These are phyloP conservation scores for Suillus alpinus DNA, from an alignment of 768 basidiomycete genomes.

Conservation along the genomic window DNA sequence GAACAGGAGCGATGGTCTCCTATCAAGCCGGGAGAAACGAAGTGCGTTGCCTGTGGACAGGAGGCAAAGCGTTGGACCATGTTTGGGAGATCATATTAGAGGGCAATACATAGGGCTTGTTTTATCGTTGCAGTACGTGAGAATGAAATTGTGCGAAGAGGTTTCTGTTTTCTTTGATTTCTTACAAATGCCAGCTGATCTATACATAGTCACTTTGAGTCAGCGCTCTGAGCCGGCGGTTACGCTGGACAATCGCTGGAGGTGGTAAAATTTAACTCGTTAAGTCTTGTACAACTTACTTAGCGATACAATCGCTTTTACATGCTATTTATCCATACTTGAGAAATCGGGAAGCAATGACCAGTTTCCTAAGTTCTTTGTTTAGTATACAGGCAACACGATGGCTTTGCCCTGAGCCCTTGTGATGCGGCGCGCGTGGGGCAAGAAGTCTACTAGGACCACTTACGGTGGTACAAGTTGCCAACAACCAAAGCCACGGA, in stretches of 20 bases:
- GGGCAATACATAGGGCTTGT: neutral
- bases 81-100: constrained; percentile 87
- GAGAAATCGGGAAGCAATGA: neutral
- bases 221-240: neutral
- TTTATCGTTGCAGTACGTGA: neutral
- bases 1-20: constrained; percentile 81
- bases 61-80: constrained; percentile 95
- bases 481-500: neutral
- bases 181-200: neutral
- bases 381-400: too few species aligned
- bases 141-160: neutral
- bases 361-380: too few species aligned
- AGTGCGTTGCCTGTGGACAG: constrained; percentile 84
- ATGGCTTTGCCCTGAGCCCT: neutral
- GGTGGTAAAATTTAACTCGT: neutral
- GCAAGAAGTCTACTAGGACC: neutral
- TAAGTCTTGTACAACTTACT: neutral
- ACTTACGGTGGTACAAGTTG: neutral
- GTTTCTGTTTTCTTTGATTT: neutral
- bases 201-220: too few species aligned
- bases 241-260: neutral
- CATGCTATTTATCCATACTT: too few species aligned
- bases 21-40: constrained; percentile 82
- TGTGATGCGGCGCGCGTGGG: neutral
- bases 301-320: neutral